These are phyloP conservation scores for Didymella exigua DNA, from an alignment of 2,329 filamentous ascomycete species.

Conservation along the genomic window DNA sequence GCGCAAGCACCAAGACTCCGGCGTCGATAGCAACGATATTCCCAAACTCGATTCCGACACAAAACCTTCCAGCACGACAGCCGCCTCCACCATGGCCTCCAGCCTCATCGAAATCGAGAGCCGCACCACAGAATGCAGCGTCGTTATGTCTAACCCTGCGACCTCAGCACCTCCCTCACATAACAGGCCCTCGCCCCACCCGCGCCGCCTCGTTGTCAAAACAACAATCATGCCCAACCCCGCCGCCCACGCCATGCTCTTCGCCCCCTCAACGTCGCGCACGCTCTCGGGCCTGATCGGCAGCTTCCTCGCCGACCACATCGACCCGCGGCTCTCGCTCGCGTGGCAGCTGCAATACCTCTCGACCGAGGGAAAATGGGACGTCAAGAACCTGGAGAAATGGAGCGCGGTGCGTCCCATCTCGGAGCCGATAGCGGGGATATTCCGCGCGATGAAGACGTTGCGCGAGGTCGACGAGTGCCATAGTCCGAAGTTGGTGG, in stretches of 20 bases:
- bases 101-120: slow-evolving; percentile 26
- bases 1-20: slow-evolving; percentile 43
- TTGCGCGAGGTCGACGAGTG: slow-evolving; percentile 84
- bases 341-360: slow-evolving; percentile 92
- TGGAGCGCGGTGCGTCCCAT: slow-evolving; percentile 83
- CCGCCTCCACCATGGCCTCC: slow-evolving; percentile 24
- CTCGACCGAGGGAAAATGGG: slow-evolving; percentile 92
- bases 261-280: slow-evolving; percentile 75
- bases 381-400: slow-evolving; percentile 93
- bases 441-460: slow-evolving; percentile 92
- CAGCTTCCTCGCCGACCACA: slow-evolving; percentile 75
- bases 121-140: slow-evolving; percentile 44
- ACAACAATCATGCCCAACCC: slow-evolving; percentile 74
- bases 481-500: slow-evolving; percentile 78
- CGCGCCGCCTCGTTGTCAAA: slow-evolving; percentile 60
- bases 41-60: slow-evolving; percentile 28
- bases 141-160: slow-evolving; percentile 20
- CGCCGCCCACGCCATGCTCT: slow-evolving; percentile 83
- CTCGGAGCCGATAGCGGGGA: slow-evolving; percentile 74
- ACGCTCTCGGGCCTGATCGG: slow-evolving; percentile 81
- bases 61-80: slow-evolving; percentile 20
- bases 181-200: slow-evolving; percentile 33
- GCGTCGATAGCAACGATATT: slow-evolving; percentile 40
- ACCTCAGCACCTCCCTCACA: slow-evolving; percentile 10
- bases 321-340: slow-evolving; percentile 78